phyloP scores from a whole-genome alignment of 768 basidiomycete species.

The Naganishia onofrii region DNA sequence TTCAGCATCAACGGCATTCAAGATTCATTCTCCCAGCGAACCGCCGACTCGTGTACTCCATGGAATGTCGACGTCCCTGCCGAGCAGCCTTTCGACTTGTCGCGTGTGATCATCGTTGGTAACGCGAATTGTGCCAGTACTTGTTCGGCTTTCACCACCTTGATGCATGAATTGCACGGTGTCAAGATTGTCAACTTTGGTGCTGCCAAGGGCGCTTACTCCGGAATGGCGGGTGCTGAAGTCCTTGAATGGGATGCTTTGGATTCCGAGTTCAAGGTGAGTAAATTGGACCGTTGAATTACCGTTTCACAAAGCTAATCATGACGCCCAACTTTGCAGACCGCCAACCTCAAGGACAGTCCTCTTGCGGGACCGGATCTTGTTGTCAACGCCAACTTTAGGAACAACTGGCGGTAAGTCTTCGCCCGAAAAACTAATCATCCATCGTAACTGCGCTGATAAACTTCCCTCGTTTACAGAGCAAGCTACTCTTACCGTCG shows the following conservation, averaged over 20 bases:
- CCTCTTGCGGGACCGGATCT: conserved; percentile 23
- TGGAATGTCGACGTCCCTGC: conserved; percentile 14
- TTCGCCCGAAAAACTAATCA: background rate
- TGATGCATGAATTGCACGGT: conserved; percentile 62
- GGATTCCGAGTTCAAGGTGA: conserved; percentile 59
- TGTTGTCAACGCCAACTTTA: conserved; percentile 24
- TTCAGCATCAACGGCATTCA: conserved; percentile 26
- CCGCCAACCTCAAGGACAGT: conserved; percentile 27
- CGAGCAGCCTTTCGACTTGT: conserved; percentile 18
- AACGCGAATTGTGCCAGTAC: conserved; percentile 60
- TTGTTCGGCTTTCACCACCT: conserved; percentile 64
- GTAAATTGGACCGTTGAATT: background rate
- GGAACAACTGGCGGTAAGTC: conserved; percentile 29
- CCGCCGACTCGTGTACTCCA: conserved; percentile 24
- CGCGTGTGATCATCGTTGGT: conserved; percentile 34
- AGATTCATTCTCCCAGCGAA: conserved; percentile 4
- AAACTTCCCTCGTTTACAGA: background rate
- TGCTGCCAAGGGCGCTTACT: conserved; percentile 74
- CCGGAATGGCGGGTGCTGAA: conserved; percentile 64
- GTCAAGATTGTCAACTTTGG: conserved; percentile 95
- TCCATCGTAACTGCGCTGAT: background rate
- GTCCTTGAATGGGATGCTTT: conserved; percentile 64
- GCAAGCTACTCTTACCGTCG: conserved; percentile 7
- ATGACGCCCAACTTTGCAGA: background rate
- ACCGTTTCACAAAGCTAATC: background rate